Base-by-base conservation (phyloP, 108 stramenopile genomes). In the Chaetoceros muelleri region DNA sequence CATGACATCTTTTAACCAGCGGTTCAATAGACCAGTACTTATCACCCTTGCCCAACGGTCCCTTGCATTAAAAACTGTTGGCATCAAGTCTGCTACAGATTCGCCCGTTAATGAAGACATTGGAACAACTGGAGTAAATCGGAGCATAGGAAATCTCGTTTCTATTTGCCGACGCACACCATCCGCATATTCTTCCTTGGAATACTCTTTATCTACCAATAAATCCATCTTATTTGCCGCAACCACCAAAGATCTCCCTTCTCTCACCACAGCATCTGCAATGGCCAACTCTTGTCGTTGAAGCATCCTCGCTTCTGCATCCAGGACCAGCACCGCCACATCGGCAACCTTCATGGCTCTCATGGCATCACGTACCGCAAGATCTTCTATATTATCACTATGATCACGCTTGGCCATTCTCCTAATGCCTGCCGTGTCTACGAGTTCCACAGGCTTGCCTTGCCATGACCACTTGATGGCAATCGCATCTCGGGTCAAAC, bases 161-260 rank as follows among this genome's bases (percentile, higher is more conserved):
- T 93, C 85, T 7, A 93, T 63, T 54, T 93, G 87, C 13, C 72
- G 68, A 48, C 71, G 74, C 8, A 93, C 92, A 30, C 63, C 76
- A 40, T 61, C 61, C 3, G 83, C 85, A 67, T 74, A 93, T 46
- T 89, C 84, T 23, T 68, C 29, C 2, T 67, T 58, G 1, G 77
- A 63, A 45, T 87, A 91, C 0, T 74, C 70, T 3, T 31, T 28
- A 49, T 82, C 87, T 26, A 84, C 78, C 27, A 95, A 55, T 0
- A 90, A 70, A 58, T 95, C 94, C 80, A 84, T 82, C 60, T 95
- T 95, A 60, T 95, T 95, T 27, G 90, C 94, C 3, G 78, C 90
- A 27, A 95, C 75, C 1, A 95, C 80, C 58, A 95, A 62, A 0
- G 85, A 60, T 8, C 94, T 78, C 28, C 94, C 94, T 70, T 95